A percentile compares a stretch with the other conserved stretches of the same genome.
These are phyloP conservation scores for Kazachstania bromeliacearum DNA, from an alignment of 805 yeast species.

Conservation along the genomic window DNA sequence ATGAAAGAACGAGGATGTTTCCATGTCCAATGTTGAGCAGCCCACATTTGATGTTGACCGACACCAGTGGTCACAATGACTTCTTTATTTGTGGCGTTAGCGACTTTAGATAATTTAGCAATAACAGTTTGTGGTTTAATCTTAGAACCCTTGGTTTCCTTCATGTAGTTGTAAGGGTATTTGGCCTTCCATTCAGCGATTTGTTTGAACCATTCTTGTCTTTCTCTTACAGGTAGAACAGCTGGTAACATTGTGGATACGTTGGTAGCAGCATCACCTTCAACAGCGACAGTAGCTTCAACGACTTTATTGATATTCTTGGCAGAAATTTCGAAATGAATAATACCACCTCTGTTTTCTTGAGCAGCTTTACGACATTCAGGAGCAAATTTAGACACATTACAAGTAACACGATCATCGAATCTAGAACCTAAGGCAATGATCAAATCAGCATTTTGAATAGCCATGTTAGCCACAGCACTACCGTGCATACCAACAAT, in stretches of 20 bases:
- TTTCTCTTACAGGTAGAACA: constrained; percentile 50
- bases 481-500: constrained; percentile 99
- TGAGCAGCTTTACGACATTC: constrained; percentile 81
- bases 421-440: constrained; percentile 95
- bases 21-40: constrained; percentile 97
- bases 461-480: constrained; percentile 89
- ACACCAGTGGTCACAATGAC: constrained; percentile 95
- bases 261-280: constrained; percentile 87
- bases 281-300: constrained; percentile 90
- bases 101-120: constrained; percentile 64
- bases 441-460: constrained; percentile 88
- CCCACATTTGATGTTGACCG: constrained; percentile 99
- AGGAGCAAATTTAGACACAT: constrained; percentile 83
- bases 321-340: constrained; percentile 93
- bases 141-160: constrained; percentile 67
- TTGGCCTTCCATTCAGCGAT: constrained; percentile 74
- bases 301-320: constrained; percentile 97
- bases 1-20: constrained; percentile 84
- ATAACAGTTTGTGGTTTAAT: constrained; percentile 93
- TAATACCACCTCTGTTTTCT: constrained; percentile 87
- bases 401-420: constrained; percentile 96
- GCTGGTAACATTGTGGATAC: constrained; percentile 65
- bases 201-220: constrained; percentile 72
- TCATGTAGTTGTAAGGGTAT: constrained; percentile 77
- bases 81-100: constrained; percentile 47